Base-by-base conservation (phyloP, 2,329 filamentous ascomycete genomes). In the Colletotrichum horii region DNA sequence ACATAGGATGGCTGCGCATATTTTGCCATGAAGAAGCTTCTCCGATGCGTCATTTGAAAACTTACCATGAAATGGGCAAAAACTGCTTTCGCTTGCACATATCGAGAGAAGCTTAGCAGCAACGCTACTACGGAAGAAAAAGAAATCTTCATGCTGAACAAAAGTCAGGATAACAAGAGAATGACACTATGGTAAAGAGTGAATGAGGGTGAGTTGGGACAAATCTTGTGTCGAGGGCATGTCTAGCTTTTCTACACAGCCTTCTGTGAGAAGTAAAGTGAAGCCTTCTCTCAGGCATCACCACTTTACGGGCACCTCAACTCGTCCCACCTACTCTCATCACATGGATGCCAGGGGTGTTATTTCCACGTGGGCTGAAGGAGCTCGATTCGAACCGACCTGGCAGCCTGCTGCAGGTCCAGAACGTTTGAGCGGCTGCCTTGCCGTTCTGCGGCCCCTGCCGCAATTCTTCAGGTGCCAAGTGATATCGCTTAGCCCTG, bases 1-100 rank as follows among this genome's bases (percentile, higher is more conserved):
- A 30, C n/a, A n/a, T n/a, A n/a, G n/a, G 7, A 30, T 30, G 38
- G 9, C 4, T 6, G 38, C 2, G 0, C 19, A 0, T 43, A 8
- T 2, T 43, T 0, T n/a, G 38, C 38, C 5, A 4, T 12, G 0
- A n/a, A 0, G 38, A 0, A 2, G 38, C 38, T 43, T 6, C 36
- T 1, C 16, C 11, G 36, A 43, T 6, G 36, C 1, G 0, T 43
- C 0, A 43, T 43, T 48, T 9, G 38, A 0, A 48, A 1, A n/a
- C 19, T 48, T 48, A 48, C 19, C 38, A 48, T 48, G 38, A 48
- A 48, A 48, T 48, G 38, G 0, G 38, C 38, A 48, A 48, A 48
- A 19, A 48, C 38, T 48, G 38, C 38, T 7, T 48, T 48, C 38
- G 38, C 38, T 48, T n/a, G 38, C 0, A 48, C 38, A 48, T 48